Conservation (phyloP, 2,329 filamentous ascomycete species). For the Pseudogymnoascus sp. region DNA sequence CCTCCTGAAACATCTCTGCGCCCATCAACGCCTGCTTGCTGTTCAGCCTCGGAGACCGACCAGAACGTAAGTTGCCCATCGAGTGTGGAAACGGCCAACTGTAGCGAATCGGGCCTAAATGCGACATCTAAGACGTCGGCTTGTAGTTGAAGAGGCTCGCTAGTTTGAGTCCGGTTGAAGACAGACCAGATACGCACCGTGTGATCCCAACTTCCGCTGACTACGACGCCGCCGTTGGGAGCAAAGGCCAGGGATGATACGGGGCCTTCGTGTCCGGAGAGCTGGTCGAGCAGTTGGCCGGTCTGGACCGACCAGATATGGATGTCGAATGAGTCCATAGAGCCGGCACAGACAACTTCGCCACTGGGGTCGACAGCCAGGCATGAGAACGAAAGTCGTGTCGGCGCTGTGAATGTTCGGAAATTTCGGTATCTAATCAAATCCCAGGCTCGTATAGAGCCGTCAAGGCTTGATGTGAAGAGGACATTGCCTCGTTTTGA, state of each 20-base stretch:
- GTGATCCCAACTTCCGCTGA: slow-evolving; percentile 94
- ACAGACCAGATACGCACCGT: slow-evolving; percentile 96
- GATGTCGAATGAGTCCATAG: slow-evolving; percentile 91
- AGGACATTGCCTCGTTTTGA: slow-evolving; percentile 91
- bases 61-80: slow-evolving; percentile 95
- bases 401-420: slow-evolving; percentile 91
- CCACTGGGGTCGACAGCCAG: slow-evolving; percentile 95
- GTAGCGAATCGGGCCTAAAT: slow-evolving; percentile 82
- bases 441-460: slow-evolving; percentile 93
- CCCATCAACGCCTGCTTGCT: slow-evolving; percentile 80
- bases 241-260: slow-evolving; percentile 85
- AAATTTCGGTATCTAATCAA: slow-evolving; percentile 94
- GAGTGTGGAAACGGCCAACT: slow-evolving; percentile 84
- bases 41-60: slow-evolving; percentile 81
- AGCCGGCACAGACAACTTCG: slow-evolving; percentile 92
- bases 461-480: slow-evolving; percentile 91
- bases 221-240: slow-evolving; percentile 73
- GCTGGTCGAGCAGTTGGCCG: slow-evolving; percentile 83
- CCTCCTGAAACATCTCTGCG: slow-evolving; percentile 90
- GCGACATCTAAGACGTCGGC: slow-evolving; percentile 84
- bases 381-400: slow-evolving; percentile 84
- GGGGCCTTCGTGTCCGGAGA: slow-evolving; percentile 90
- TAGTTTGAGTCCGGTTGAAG: slow-evolving; percentile 88
- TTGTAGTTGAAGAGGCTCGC: slow-evolving; percentile 86
- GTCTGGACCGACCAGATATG: slow-evolving; percentile 99